Evolutionary conservation across 2,329 filamentous ascomycete genomes (phyloP), one percentile per base, ranked within the genome.

Genomic region (Lachnellula cervina): DNA sequence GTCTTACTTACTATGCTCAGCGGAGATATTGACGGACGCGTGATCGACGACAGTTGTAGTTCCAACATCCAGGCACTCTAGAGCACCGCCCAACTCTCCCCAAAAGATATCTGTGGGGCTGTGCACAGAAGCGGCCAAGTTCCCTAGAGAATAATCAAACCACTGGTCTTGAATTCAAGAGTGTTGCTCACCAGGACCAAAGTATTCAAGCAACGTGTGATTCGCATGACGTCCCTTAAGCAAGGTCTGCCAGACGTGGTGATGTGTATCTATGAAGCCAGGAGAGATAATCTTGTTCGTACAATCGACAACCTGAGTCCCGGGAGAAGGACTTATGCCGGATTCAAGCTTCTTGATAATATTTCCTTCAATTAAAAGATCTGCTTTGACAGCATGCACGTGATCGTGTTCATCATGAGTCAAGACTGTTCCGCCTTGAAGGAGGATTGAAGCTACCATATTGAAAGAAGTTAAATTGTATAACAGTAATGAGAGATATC

Each of bases 21-120:
- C 60, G 4, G 65, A 63, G 17, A 67, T 62, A 55, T 68, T 71
- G 32, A 69, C 62, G 54, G 72, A 70, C 0, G 71, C 67, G 52
- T 74, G 70, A 38, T 73, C 72, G 9, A 76, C 64, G n/a, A 71
- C 62, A 0, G 73, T 75, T 0, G 76, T 77, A 6, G 71, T 75
- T 0, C 75, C 75, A 0, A 68, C 72, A 42, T 77, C 72, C 6
- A 77, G 60, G 11, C 66, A 63, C 59, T 76, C 74, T 14, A 76
- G 62, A 16, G 66, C 67, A 2, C 74, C 75, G 9, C 67, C 71
- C 4, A 76, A 62, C 56, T 74, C 64, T n/a, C 74, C 74, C 70
- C 75, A 76, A 63, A 76, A 79, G 3, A 77, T 64, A 54, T 80
- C 78, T 2, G 74, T 66, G 2, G 72, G 63, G 4, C 58, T 63